Conservation (phyloP, 2,329 filamentous ascomycete species). For the Colletotrichum tabaci region DNA sequence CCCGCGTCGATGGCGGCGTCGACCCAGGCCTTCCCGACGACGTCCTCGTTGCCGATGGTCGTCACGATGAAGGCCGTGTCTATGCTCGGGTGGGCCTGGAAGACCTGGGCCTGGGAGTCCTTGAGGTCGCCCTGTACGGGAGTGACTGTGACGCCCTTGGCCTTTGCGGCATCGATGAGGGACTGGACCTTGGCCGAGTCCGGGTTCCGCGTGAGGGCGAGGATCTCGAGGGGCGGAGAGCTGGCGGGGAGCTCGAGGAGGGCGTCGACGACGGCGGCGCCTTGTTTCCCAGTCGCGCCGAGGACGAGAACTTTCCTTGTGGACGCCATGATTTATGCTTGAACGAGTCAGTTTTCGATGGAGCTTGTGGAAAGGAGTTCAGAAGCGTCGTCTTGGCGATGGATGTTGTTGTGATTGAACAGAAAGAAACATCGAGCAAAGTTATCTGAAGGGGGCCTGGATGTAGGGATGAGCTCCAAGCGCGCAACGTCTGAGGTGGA, state of each 20-base stretch:
- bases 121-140: slow-evolving; percentile 45
- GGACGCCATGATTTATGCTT: slow-evolving; percentile 39
- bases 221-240: slow-evolving; percentile 31
- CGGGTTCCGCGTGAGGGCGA: slow-evolving; percentile 37
- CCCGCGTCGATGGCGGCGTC: slow-evolving; percentile 53
- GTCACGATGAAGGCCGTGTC: slow-evolving; percentile 48
- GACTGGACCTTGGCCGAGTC: slow-evolving; percentile 33
- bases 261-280: slow-evolving; percentile 57
- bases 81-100: slow-evolving; percentile 43
- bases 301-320: slow-evolving; percentile 59
- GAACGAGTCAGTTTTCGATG: too few relatives aligned
- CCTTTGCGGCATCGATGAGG: slow-evolving; percentile 35
- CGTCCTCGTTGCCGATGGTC: slow-evolving; percentile 47
- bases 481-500: slow-evolving; percentile 2
- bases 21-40: slow-evolving; percentile 46
- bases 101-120: slow-evolving; percentile 43
- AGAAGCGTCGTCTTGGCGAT: too few relatives aligned
- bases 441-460: neutral
- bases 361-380: too few relatives aligned
- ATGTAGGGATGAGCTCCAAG: slow-evolving; percentile 27
- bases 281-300: slow-evolving; percentile 64
- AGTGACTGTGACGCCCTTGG: slow-evolving; percentile 38
- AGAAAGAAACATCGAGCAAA: neutral
- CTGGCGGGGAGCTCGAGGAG: slow-evolving; percentile 43
- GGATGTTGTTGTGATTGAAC: too few relatives aligned